These are phyloP conservation scores for Aureobasidium musti DNA, from an alignment of 2,329 filamentous ascomycete genomes.

Conservation along the genomic window DNA sequence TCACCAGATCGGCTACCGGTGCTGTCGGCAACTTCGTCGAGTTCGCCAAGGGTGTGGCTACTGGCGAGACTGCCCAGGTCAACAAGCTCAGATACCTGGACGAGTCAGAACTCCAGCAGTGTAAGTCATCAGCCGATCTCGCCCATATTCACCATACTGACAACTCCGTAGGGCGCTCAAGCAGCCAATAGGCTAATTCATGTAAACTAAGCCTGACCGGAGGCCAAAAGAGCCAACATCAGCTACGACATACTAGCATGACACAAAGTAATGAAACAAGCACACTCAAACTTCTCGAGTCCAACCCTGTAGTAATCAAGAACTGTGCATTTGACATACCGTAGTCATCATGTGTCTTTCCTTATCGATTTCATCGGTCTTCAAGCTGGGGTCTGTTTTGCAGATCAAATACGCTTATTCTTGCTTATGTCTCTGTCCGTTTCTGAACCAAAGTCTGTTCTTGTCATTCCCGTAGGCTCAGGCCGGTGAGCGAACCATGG, in stretches of 20 bases:
- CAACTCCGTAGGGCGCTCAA: conserved; percentile 7
- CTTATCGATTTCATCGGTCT: background rate
- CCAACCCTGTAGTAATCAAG: background rate
- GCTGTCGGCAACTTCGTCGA: conserved; percentile 66
- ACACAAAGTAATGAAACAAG: conserved; percentile 24
- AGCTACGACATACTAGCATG: conserved; percentile 27
- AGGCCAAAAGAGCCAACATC: conserved; percentile 6
- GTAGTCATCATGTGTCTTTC: background rate
- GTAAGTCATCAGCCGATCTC: conserved; percentile 36
- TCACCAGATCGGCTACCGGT: conserved; percentile 58
- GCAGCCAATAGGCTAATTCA: conserved; percentile 22
- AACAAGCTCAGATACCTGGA: conserved; percentile 76
- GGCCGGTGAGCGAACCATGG: background rate
- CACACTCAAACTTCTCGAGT: background rate
- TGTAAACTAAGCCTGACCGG: conserved; percentile 13
- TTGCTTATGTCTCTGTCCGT: background rate
- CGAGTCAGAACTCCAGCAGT: conserved; percentile 65
- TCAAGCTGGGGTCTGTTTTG: background rate
- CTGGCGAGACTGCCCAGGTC: conserved; percentile 68
- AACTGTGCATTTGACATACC: background rate
- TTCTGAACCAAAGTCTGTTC: background rate
- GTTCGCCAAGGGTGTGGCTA: conserved; percentile 72
- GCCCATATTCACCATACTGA: background rate
- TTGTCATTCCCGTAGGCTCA: background rate
- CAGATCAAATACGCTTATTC: background rate